phyloP scores from a whole-genome alignment of 768 basidiomycete species.

The Trametes elegans region DNA sequence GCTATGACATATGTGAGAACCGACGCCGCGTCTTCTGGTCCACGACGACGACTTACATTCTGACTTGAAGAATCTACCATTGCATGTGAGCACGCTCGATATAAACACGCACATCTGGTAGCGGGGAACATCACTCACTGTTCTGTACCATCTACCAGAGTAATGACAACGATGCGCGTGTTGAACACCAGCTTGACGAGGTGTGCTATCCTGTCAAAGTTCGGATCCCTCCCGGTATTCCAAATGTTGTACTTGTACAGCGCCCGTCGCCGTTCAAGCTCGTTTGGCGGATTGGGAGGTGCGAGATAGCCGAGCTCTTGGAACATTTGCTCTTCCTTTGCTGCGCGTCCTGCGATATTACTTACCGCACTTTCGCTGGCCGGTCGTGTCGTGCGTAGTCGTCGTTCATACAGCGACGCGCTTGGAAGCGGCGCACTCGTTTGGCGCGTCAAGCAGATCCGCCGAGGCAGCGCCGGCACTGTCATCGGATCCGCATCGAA shows the following conservation, averaged over 20 bases:
- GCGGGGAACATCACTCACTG: constrained; percentile 51
- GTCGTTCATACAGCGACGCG: constrained; percentile 33
- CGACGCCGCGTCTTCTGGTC: too few relatives aligned
- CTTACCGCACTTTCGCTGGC: constrained; percentile 24
- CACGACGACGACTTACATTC: constrained; percentile 63
- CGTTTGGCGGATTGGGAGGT: constrained; percentile 83
- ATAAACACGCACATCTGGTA: too few relatives aligned
- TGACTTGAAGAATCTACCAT: constrained; percentile 82
- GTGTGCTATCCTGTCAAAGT: constrained; percentile 93
- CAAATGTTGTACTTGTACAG: constrained; percentile 89
- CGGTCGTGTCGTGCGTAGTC: constrained; percentile 22
- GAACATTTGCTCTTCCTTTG: constrained; percentile 70
- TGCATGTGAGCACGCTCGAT: too few relatives aligned
- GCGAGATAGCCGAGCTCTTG: constrained; percentile 64
- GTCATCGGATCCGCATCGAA: constrained; percentile 34
- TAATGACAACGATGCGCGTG: constrained; percentile 81
- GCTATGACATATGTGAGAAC: too few relatives aligned
- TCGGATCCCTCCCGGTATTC: constrained; percentile 80
- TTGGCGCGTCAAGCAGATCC: constrained; percentile 58
- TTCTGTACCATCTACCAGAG: constrained; percentile 79
- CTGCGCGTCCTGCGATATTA: constrained; percentile 45
- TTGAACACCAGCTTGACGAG: constrained; percentile 91
- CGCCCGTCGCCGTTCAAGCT: constrained; percentile 77
- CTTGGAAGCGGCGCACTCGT: constrained; percentile 62
- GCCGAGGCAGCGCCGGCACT: constrained; percentile 49